Conservation (phyloP, 257 asterid species). For the Nicotiana paniculata region DNA sequence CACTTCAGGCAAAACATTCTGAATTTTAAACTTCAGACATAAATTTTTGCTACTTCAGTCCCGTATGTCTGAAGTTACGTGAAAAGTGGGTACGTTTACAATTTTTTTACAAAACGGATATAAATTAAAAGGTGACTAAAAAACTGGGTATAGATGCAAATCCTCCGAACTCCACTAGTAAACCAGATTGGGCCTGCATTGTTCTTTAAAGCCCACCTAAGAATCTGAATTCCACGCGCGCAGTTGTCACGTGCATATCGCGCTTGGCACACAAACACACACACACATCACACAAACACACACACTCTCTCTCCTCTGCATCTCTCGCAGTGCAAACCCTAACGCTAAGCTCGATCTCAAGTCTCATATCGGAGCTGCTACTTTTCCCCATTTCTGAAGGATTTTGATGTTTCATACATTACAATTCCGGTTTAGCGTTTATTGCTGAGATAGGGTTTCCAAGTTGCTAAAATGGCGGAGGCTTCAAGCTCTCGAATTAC, state of each 20-base stretch:
- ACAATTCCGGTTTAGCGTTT: neutral
- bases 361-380: neutral
- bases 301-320: neutral
- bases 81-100: too few relatives aligned
- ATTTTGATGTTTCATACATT: neutral
- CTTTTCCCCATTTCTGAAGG: neutral
- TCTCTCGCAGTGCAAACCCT: neutral
- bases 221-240: neutral
- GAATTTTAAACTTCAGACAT: too few relatives aligned
- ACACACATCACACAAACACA: neutral
- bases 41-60: too few relatives aligned
- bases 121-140: too few relatives aligned
- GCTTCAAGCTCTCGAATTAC: conserved; percentile 71
- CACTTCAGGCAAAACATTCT: too few relatives aligned
- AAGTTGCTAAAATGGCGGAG: conserved; percentile 52
- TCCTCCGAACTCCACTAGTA: too few relatives aligned
- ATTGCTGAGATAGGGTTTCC: conserved; percentile 13
- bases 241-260: neutral
- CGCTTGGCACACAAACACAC: neutral
- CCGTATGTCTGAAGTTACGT: too few relatives aligned
- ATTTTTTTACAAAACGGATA: too few relatives aligned
- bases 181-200: neutral
- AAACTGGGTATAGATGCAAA: too few relatives aligned
- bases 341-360: neutral
- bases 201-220: neutral